Conservation (phyloP, 805 yeast genomes). For the Ogataea methanolica region DNA sequence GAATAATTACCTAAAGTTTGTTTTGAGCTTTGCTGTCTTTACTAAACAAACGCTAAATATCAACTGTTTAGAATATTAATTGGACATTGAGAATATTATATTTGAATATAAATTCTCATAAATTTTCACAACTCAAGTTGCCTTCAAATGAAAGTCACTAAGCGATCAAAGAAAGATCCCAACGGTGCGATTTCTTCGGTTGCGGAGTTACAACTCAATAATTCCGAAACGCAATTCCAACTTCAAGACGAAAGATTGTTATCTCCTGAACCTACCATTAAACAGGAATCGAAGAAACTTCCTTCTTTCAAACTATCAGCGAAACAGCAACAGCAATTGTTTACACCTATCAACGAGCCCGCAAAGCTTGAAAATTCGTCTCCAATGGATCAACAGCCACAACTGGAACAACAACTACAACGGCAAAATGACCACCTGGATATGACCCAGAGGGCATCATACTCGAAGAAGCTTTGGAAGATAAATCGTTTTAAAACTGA, state of each 20-base stretch:
- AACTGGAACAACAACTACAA: background rate
- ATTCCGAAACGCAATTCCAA: background rate
- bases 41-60: no score
- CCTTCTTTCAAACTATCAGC: constrained; percentile 9
- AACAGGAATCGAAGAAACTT: background rate
- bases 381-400: background rate
- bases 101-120: no score
- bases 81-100: no score
- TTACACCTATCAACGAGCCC: constrained; percentile 3
- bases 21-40: no score
- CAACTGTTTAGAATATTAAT: no score
- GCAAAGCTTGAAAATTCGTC: background rate
- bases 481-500: constrained; percentile 27
- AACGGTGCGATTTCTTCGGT: no score
- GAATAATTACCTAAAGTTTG: no score
- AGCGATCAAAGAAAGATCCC: no score
- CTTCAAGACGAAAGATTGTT: background rate
- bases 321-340: constrained; percentile 7
- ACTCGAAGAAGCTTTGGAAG: constrained; percentile 26
- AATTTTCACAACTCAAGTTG: no score
- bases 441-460: constrained; percentile 4
- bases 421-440: background rate
- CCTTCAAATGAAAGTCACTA: no score
- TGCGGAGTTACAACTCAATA: no score
- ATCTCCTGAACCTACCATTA: background rate